Base-by-base conservation (phyloP, 2,329 filamentous ascomycete genomes). In the Pyrenochaeta sp. region DNA sequence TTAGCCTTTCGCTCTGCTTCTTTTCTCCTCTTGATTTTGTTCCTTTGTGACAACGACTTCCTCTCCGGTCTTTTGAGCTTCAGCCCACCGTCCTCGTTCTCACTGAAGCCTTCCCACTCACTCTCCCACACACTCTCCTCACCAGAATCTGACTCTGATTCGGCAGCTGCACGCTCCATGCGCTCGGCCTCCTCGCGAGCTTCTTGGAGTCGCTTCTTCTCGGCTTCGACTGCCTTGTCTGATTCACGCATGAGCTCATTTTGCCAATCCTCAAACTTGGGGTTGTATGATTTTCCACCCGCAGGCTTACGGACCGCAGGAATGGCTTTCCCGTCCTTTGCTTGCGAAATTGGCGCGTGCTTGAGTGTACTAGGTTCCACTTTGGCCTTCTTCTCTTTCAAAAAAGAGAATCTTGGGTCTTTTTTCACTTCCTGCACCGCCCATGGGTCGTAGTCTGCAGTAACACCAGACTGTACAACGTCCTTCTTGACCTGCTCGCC, bases 91-190 rank as follows among this genome's bases (percentile, higher is more conserved):
- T 73, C 72, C 20, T 78, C 77, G 12, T 67, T 67, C 21, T 75
- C 78, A 54, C 78, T 81, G 54, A 82, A 79, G 9, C 84, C 85
- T 50, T 91, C 85, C 72, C 84, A 85, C 63, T 87, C 92, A 72
- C 91, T 97, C 78, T 97, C 94, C 92, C 92, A 97, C 12, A 91
- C 92, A 41, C 90, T 95, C 71, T 97, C 93, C 66, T 96, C 92
- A 65, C 95, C 92, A 87, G 85, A 57, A 68, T 91, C 87, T 0
- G 87, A 88, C 2, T 90, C 88, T 63, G 90, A 90, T 15, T 89
- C 87, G 9, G 89, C 93, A 36, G 85, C 86, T 0, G 88, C 85
- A 15, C 90, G 85, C 67, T 92, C 90, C 62, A 85, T 79, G 66
- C 83, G 87, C 58, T 89, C 78, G 27, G 83, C 82, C 51, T 92